Evolutionary conservation across 1,284 basidiomycete species (phyloP), one percentile per base, ranked within the genome.

Genomic region (Ganoderma boninense): DNA sequence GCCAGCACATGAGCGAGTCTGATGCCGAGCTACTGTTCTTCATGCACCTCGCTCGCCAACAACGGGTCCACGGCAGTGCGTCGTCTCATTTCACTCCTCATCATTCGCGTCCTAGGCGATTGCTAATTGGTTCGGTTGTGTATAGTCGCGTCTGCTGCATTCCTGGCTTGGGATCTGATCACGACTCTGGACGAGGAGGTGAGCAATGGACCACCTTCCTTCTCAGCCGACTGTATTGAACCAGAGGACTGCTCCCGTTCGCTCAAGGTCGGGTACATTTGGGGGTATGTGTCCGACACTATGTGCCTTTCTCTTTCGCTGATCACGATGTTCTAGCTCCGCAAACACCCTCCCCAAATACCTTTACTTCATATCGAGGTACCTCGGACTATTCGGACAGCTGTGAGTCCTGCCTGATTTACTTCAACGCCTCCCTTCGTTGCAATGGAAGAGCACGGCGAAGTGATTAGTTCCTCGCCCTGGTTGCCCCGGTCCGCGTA

Each of bases 171-270:
- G 49, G 72, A 73, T 54, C 57, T 71, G 26, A 29, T 71, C 52
- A 73, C 72, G 29, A 71, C 72, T 35, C 63, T 73, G 40, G 72
- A 73, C 57, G 68, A 69, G 23, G 72, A 73, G 68, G 72, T 71
- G 49, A 61, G 72, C 56, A 20, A 10, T 20, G 57, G 57, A n/a
- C 23, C 49, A 23, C 35, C 11, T 35, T 20, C 10, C n/a, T 32
- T 38, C 20, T 35, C 29, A 42, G 35, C 5, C 20, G 14, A 65
- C 38, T 18, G 20, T 38, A 60, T 35, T 35, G 8, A 44, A 18
- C 32, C 44, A n/a, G 3, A 44, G 26, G 20, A 20, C 11, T 18
- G 18, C 16, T 42, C 16, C 42, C 40, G 11, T 26, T 67, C 23
- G 14, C 43, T 61, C 38, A 14, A 72, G 71, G 65, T 73, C n/a